Base-by-base conservation (phyloP, 345 rosid genomes). In the Psidium friedrichsthalianum region DNA sequence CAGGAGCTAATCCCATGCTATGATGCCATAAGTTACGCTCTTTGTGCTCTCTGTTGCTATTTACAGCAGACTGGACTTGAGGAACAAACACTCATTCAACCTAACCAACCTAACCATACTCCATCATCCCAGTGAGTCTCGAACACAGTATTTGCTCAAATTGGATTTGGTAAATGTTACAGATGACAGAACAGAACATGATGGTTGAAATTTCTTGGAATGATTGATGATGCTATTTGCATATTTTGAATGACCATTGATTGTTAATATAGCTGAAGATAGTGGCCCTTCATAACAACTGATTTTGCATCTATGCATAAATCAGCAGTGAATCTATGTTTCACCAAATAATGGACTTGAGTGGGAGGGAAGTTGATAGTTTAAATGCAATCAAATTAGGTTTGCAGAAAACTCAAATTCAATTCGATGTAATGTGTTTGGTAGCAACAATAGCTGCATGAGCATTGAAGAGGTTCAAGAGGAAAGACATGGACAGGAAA, bases 1-100 rank as follows among this genome's bases (percentile, higher is more conserved):
- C 90, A 57, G 90, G 90, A 56, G 93, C 89, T 56, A 89, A 36
- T 87, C 85, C 88, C 89, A 89, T 89, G 82, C 91, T 88, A 74
- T 91, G 91, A 88, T 85, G 47, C 93, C 89, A 86, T 57, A 90
- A 87, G 87, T 83, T 88, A 56, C 49, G 24, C 80, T 88, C 90
- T 78, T 89, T 89, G 74, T 55, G 52, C n/a, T 47, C 89, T 69
- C 84, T 90, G 6, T 82, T 47, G 25, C 84, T 83, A 78, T 89
- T 91, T 29, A 89, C 80, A 11, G 89, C 88, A 81, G 74, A 88
- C 24, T 85, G 76, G 2, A 53, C 87, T 80, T 85, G 86, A 84
- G 90, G 88, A 83, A 80, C 69, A 85, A 88, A 92, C 24, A 87
- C 94, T 85, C 32, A 59, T 59, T 59, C 74, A 59, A 59, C 0